Conservation (phyloP, 1,284 basidiomycete species). For the Ceratobasidium sp. region DNA sequence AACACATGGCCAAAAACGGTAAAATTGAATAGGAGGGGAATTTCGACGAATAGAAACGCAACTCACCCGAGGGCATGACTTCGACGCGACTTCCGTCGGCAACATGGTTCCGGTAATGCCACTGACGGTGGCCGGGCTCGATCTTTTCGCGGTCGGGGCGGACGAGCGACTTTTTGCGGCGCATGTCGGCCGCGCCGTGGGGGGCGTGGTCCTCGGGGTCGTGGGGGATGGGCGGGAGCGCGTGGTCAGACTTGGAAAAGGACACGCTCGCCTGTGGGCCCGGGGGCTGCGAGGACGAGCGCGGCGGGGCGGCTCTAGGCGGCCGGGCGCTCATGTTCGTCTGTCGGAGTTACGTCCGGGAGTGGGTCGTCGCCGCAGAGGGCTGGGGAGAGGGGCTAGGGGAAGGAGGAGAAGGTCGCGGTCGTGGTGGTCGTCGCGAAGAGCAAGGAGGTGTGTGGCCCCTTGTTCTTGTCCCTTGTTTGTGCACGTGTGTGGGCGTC, state of each 20-base stretch:
- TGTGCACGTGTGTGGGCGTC: no score
- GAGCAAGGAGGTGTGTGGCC: no score
- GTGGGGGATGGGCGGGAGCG: slow-evolving; percentile 18
- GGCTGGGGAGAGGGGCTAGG: neutral
- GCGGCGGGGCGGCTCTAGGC: slow-evolving; percentile 40
- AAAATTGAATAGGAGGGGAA: neutral
- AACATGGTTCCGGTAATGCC: slow-evolving; percentile 94
- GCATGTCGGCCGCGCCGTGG: slow-evolving; percentile 60
- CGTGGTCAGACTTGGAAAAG: slow-evolving; percentile 15
- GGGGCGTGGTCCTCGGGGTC: slow-evolving; percentile 53
- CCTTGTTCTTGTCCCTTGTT: no score
- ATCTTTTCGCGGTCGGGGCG: slow-evolving; percentile 96
- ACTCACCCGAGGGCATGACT: slow-evolving; percentile 84
- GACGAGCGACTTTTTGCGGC: slow-evolving; percentile 93
- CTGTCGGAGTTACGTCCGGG: neutral
- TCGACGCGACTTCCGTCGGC: slow-evolving; percentile 72
- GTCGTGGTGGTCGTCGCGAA: no score
- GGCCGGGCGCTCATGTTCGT: slow-evolving; percentile 41
- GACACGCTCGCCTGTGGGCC: slow-evolving; percentile 23
- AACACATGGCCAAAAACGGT: slow-evolving; percentile 34
- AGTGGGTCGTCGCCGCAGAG: neutral
- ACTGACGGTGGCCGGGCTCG: slow-evolving; percentile 93
- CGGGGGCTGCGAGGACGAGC: slow-evolving; percentile 23
- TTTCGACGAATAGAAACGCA: slow-evolving; percentile 1
- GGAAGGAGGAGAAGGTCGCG: neutral